These are phyloP conservation scores for Lachancea quebecensis DNA, from an alignment of 805 yeast genomes.

Conservation along the genomic window DNA sequence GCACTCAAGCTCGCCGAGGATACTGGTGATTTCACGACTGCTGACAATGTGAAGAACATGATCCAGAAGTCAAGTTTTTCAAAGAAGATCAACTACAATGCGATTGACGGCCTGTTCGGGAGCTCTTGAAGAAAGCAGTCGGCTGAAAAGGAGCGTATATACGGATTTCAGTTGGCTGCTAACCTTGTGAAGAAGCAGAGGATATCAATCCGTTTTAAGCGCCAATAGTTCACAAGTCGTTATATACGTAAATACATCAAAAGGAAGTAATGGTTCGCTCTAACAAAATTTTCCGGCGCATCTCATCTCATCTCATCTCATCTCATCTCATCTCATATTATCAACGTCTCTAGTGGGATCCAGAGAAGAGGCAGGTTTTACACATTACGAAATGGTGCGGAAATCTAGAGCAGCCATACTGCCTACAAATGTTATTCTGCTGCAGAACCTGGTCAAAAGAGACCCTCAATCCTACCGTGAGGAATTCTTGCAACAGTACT, in stretches of 20 bases:
- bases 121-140: not conserved
- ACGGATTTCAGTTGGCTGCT: not conserved
- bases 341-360: too few relatives aligned
- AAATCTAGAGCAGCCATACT: constrained; percentile 86
- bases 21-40: constrained; percentile 46
- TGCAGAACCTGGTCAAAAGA: constrained; percentile 87
- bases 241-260: not conserved
- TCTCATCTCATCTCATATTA: not conserved
- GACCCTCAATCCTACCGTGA: constrained; percentile 93
- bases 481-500: constrained; percentile 86
- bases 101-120: constrained; percentile 50
- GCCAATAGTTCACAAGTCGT: not conserved
- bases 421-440: constrained; percentile 84
- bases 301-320: constrained; percentile 24
- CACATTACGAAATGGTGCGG: constrained; percentile 57
- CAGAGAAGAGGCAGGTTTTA: not conserved
- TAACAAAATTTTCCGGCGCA: constrained; percentile 7
- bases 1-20: constrained; percentile 35
- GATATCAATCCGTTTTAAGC: too few relatives aligned
- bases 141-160: not conserved
- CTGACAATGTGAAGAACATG: constrained; percentile 74
- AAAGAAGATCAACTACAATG: constrained; percentile 83
- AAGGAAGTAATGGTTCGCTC: not conserved
- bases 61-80: constrained; percentile 70
- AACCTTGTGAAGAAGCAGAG: too few relatives aligned